These are phyloP conservation scores for Vitis amurensis DNA, from an alignment of 164 flowering plant genomes.

Conservation along the genomic window DNA sequence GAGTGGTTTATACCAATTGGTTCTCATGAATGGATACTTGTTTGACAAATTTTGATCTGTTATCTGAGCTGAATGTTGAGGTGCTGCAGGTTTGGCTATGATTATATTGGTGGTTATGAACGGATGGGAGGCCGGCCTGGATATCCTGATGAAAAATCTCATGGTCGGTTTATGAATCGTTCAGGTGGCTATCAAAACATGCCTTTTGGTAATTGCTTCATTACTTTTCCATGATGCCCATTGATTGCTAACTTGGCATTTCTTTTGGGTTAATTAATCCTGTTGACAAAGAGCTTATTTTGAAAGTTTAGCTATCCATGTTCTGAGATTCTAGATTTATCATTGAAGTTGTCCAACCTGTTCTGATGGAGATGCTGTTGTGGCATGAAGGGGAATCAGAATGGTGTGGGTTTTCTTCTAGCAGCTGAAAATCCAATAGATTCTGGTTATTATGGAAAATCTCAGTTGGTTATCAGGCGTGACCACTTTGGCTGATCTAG, in stretches of 20 bases:
- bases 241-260: not conserved
- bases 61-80: not conserved
- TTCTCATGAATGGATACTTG: not conserved
- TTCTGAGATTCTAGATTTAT: not conserved
- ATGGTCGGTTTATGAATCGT: conserved; percentile 5
- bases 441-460: too few species aligned
- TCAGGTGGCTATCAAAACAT: conserved; percentile 1
- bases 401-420: too few species aligned
- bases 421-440: too few species aligned
- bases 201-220: not conserved
- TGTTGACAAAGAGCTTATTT: not conserved
- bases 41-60: not conserved
- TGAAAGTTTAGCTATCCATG: not conserved
- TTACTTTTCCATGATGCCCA: not conserved
- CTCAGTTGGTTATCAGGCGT: too few species aligned
- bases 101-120: conserved; percentile 5
- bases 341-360: too few species aligned
- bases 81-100: conserved; percentile 2
- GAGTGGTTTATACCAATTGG: not conserved
- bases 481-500: too few species aligned
- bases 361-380: too few species aligned
- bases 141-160: not conserved
- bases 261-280: not conserved
- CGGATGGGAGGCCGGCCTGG: conserved; percentile 4
- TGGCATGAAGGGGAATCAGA: too few species aligned